Percentiles rank a stretch among this genome's conserved stretches.
Conservation (phyloP, 2,329 filamentous ascomycete genomes). For the Hypoxylon sp. region DNA sequence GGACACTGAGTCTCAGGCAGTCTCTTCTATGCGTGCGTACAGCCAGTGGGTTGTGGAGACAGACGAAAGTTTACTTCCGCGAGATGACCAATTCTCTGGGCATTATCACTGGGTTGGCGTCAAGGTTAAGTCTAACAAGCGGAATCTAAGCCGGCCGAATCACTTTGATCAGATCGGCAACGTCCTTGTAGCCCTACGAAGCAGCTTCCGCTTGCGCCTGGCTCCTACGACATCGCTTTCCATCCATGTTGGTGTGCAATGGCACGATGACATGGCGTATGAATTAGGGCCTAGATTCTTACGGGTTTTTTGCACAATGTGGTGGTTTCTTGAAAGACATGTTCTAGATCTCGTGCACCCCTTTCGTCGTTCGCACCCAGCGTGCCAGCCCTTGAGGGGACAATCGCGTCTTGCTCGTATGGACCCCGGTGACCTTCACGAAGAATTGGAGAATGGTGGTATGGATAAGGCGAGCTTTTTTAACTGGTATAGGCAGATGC, state of each 20-base stretch:
- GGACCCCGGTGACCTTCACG: neutral
- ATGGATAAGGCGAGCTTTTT: neutral
- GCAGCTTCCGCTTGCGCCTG: constrained; percentile 19
- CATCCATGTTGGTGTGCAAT: constrained; percentile 26
- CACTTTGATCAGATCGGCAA: constrained; percentile 33
- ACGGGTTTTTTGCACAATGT: constrained; percentile 31
- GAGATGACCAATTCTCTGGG: neutral
- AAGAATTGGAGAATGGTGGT: neutral
- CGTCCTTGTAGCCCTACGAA: constrained; percentile 8
- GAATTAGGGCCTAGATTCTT: constrained; percentile 7
- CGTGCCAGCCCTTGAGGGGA: constrained; percentile 14
- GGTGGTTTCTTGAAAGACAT: constrained; percentile 35
- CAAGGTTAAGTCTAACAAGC: constrained; percentile 35
- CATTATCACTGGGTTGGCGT: constrained; percentile 31
- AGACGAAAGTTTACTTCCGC: neutral
- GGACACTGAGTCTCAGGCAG: constrained; percentile 25
- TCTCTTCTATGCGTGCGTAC: constrained; percentile 2
- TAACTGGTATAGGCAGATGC: constrained; percentile 16
- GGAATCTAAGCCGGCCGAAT: neutral
- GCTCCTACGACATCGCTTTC: constrained; percentile 23
- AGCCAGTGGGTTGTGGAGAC: constrained; percentile 28
- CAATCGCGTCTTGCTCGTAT: constrained; percentile 7
- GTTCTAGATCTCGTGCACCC: constrained; percentile 19
- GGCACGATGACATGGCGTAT: neutral
- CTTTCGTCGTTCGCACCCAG: constrained; percentile 13